Evolutionary conservation across 352 stramenopile genomes (phyloP).

Genomic region (Pythium aquatile): DNA sequence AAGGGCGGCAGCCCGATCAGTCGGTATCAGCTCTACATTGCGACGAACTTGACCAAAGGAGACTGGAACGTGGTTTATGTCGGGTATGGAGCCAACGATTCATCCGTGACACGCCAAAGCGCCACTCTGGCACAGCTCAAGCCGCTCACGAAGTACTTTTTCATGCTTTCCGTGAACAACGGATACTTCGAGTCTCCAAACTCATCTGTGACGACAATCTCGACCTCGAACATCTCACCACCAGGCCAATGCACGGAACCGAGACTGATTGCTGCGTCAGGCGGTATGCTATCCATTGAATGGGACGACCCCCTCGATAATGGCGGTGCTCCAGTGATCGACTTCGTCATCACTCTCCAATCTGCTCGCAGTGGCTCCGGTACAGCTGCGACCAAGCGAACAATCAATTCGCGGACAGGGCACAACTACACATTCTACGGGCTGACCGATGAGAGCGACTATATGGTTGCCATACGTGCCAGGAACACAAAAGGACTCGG

Average conservation of each 20-base stretch:
- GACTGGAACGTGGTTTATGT: constrained; percentile 43
- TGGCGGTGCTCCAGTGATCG: constrained; percentile 38
- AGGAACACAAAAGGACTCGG: constrained; percentile 40
- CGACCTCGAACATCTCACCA: constrained; percentile 42
- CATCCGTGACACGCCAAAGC: constrained; percentile 17
- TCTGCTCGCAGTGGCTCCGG: neutral
- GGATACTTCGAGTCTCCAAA: constrained; percentile 42
- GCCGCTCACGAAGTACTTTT: constrained; percentile 33
- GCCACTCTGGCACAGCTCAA: constrained; percentile 36
- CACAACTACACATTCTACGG: constrained; percentile 44
- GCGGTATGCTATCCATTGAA: constrained; percentile 26
- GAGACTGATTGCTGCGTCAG: constrained; percentile 13
- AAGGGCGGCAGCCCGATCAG: constrained; percentile 42
- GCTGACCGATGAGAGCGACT: constrained; percentile 33
- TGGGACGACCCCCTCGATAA: constrained; percentile 44
- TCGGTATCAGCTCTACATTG: constrained; percentile 44
- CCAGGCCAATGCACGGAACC: constrained; percentile 42
- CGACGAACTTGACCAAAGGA: constrained; percentile 5
- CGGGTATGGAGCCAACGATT: neutral
- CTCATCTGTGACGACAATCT: constrained; percentile 30
- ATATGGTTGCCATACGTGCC: constrained; percentile 43
- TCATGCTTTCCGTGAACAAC: constrained; percentile 46
- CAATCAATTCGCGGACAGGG: neutral
- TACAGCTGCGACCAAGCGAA: neutral
- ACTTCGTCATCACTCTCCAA: constrained; percentile 28